Conservation (phyloP, 805 yeast species). For the Limtongia smithiae region DNA sequence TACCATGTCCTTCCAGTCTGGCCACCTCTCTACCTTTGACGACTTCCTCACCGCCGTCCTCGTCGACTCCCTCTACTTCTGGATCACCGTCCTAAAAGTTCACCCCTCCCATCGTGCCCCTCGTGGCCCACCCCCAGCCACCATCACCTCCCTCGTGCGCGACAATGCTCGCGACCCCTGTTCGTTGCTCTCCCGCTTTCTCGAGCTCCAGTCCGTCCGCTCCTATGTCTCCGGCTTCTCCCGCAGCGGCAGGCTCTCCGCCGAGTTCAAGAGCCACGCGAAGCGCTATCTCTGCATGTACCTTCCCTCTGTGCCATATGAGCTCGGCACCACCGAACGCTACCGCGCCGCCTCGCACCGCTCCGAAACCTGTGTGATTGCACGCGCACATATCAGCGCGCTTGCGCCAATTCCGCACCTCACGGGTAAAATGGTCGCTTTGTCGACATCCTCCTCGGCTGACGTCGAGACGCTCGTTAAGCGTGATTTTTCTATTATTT, state of each 20-base stretch:
- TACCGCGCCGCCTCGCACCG: constrained; percentile 36
- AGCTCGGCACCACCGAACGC: constrained; percentile 44
- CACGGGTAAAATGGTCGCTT: constrained; percentile 40
- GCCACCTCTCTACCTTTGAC: constrained; percentile 21
- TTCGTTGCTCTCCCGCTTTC: constrained; percentile 5
- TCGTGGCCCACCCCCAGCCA: constrained; percentile 12
- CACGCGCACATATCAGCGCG: constrained; percentile 35
- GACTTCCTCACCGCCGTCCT: constrained; percentile 23
- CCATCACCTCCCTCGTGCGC: constrained; percentile 9
- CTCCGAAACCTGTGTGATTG: constrained; percentile 43
- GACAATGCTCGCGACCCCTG: background rate
- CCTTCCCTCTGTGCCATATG: constrained; percentile 42
- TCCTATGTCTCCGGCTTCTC: constrained; percentile 12
- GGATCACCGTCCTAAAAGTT: constrained; percentile 24
- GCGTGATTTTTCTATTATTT: constrained; percentile 44
- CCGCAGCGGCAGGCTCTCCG: constrained; percentile 15
- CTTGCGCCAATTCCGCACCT: constrained; percentile 40
- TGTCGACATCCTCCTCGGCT: constrained; percentile 28
- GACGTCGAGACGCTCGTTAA: constrained; percentile 38
- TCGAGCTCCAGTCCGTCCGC: constrained; percentile 9
- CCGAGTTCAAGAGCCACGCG: constrained; percentile 41
- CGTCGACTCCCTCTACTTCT: constrained; percentile 22
- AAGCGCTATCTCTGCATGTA: constrained; percentile 40
- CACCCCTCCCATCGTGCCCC: constrained; percentile 18
- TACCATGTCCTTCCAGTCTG: constrained; percentile 6